A percentile compares a stretch with the other conserved stretches of the same genome.
Conservation (phyloP, 2,329 filamentous ascomycete species). For the Emericellopsis atlantica region DNA sequence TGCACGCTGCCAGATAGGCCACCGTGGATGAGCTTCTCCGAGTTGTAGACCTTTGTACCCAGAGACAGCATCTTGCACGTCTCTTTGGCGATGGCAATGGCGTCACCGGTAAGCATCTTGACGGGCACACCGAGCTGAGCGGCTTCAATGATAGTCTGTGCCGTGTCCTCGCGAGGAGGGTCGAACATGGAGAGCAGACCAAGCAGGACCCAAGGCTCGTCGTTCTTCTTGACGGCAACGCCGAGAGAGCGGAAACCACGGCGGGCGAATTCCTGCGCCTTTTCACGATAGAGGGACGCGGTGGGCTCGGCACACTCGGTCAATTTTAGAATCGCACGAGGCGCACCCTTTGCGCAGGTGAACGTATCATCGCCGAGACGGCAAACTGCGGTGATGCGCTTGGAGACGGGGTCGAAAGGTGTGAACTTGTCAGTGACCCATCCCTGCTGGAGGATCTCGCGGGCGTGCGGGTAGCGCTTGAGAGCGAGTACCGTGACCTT, state of each 20-base stretch:
- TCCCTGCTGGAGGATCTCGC: constrained; percentile 61
- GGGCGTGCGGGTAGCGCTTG: constrained; percentile 64
- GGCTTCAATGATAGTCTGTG: constrained; percentile 65
- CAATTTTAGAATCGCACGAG: constrained; percentile 61
- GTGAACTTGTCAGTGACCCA: constrained; percentile 71
- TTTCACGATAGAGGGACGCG: constrained; percentile 55
- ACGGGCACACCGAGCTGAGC: constrained; percentile 65
- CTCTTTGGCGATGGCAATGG: constrained; percentile 69
- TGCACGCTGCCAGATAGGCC: constrained; percentile 61
- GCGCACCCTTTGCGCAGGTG: constrained; percentile 65
- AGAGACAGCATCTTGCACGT: constrained; percentile 74
- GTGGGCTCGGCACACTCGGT: constrained; percentile 54
- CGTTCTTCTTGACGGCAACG: constrained; percentile 67
- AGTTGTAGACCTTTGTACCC: constrained; percentile 73
- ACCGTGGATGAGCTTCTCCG: constrained; percentile 63
- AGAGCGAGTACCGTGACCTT: constrained; percentile 68
- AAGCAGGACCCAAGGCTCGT: constrained; percentile 60
- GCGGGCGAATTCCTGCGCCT: constrained; percentile 63
- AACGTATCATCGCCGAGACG: constrained; percentile 58
- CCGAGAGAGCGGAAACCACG: constrained; percentile 72
- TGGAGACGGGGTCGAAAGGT: constrained; percentile 68
- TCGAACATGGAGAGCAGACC: constrained; percentile 74
- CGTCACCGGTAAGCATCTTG: constrained; percentile 75
- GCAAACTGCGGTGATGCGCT: constrained; percentile 62
- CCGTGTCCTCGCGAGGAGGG: constrained; percentile 66